Evolutionary conservation across 2,329 filamentous ascomycete species (phyloP).

Genomic region (Shiraia bambusicola): DNA sequence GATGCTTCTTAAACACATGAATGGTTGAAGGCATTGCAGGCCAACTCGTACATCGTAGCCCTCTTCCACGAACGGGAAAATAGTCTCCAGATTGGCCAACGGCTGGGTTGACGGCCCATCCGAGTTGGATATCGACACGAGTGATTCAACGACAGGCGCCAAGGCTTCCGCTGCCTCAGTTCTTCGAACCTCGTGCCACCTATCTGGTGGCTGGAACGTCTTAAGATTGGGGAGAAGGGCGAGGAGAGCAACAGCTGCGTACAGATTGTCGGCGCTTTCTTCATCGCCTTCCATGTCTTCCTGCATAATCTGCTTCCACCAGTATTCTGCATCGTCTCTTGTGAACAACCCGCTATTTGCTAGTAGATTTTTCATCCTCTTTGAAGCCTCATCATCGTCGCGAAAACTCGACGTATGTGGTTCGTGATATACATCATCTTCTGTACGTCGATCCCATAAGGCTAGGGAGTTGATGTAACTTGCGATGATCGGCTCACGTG

Average conservation of each 20-base stretch:
- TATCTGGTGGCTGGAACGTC: constrained; percentile 27
- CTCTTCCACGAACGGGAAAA: constrained; percentile 34
- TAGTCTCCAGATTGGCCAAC: constrained; percentile 26
- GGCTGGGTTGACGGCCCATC: constrained; percentile 11
- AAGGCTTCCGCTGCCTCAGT: constrained; percentile 19
- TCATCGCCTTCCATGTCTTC: constrained; percentile 18
- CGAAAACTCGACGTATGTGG: constrained; percentile 16
- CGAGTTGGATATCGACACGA: constrained; percentile 21
- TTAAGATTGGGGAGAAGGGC: constrained; percentile 34
- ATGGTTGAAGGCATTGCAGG: constrained; percentile 32
- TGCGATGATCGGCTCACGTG: constrained; percentile 28
- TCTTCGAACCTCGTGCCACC: constrained; percentile 29
- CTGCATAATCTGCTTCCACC: constrained; percentile 32
- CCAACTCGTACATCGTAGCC: constrained; percentile 33
- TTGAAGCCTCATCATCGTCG: constrained; percentile 19
- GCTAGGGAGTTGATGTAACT: constrained; percentile 33
- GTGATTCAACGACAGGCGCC: constrained; percentile 18
- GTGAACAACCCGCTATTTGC: constrained; percentile 16
- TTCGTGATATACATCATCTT: constrained; percentile 5
- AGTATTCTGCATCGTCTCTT: constrained; percentile 21
- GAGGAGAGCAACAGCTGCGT: constrained; percentile 28
- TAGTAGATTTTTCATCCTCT: constrained; percentile 23
- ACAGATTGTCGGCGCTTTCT: constrained; percentile 18
- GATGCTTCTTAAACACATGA: constrained; percentile 29
- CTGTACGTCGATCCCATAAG: constrained; percentile 27